Conservation (phyloP, 169 alveolate species). For the Plasmodium knowlesi region DNA sequence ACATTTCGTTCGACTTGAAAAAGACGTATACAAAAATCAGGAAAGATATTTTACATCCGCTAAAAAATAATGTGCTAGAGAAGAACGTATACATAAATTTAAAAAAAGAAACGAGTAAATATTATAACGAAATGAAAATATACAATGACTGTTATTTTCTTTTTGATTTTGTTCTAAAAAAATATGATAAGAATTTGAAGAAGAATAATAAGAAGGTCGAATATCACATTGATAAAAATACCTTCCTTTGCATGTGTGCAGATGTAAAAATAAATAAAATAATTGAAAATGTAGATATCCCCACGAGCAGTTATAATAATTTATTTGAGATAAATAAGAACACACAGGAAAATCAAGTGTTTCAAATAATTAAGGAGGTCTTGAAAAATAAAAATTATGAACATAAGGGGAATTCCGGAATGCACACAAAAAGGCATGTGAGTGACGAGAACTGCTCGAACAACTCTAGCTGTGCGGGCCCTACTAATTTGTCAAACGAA, state of each 20-base stretch:
- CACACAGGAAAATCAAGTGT: conserved; percentile 41
- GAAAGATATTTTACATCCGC: conserved; percentile 75
- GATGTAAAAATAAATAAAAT: conserved; percentile 74
- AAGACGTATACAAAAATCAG: conserved; percentile 61
- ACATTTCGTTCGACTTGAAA: conserved; percentile 45
- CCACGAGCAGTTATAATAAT: conserved; percentile 22
- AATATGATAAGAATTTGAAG: conserved; percentile 65
- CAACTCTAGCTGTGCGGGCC: not conserved
- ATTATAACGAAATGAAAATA: conserved; percentile 70
- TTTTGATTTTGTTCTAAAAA: conserved; percentile 68
- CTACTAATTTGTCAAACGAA: not conserved
- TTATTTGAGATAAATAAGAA: conserved; percentile 37
- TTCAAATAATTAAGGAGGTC: conserved; percentile 51
- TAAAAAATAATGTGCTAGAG: conserved; percentile 67
- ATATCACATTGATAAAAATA: conserved; percentile 66
- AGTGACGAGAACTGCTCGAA: conserved; percentile 15
- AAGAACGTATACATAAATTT: conserved; percentile 73
- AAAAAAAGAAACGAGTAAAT: conserved; percentile 66
- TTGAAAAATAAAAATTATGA: conserved; percentile 23
- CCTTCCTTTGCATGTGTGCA: conserved; percentile 75
- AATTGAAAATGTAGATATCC: conserved; percentile 60
- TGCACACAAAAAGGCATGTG: not conserved
- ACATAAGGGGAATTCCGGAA: not conserved
- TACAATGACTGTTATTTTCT: conserved; percentile 68
- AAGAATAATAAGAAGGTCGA: conserved; percentile 69